phyloP scores from a whole-genome alignment of 495 filamentous ascomycete species.

The Sordaria brevicollis region DNA sequence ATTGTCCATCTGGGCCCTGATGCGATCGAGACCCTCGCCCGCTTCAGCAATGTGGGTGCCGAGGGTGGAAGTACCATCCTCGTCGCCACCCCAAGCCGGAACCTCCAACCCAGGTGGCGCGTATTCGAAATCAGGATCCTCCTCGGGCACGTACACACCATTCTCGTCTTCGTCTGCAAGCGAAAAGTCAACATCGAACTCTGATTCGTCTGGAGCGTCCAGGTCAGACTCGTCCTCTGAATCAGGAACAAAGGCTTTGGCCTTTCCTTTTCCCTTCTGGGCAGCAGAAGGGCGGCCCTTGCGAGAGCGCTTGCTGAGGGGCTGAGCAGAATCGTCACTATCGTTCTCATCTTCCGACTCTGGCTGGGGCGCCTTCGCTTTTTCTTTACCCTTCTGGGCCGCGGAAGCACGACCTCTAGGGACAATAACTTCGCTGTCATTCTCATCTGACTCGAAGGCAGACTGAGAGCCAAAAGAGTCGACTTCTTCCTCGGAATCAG shows the following conservation, averaged over 20 bases:
- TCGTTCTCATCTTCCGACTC: conserved; percentile 2
- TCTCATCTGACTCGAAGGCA: conserved; percentile 1
- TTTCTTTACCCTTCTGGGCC: not conserved
- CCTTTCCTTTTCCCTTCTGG: not conserved
- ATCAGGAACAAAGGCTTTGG: not conserved
- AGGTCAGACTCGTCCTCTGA: not conserved
- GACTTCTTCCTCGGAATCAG: conserved; percentile 7
- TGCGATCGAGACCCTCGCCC: not conserved
- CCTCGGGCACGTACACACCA: conserved; percentile 1
- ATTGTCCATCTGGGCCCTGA: conserved; percentile 2
- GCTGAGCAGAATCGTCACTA: conserved; percentile 4
- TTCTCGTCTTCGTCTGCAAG: not conserved
- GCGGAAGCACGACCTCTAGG: not conserved
- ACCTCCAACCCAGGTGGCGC: not conserved
- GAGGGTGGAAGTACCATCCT: conserved; percentile 1
- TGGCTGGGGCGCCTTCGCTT: not conserved
- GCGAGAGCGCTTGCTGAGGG: not conserved
- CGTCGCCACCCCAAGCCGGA: not conserved
- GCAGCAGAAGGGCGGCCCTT: not conserved
- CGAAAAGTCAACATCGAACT: not conserved
- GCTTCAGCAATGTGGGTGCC: not conserved
- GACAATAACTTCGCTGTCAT: not conserved
- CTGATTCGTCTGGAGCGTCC: too few relatives aligned
- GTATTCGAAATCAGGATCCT: not conserved
- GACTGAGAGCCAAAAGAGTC: not conserved